These are phyloP conservation scores for Sclerotinia nivalis DNA, from an alignment of 2,329 filamentous ascomycete genomes.

Conservation along the genomic window DNA sequence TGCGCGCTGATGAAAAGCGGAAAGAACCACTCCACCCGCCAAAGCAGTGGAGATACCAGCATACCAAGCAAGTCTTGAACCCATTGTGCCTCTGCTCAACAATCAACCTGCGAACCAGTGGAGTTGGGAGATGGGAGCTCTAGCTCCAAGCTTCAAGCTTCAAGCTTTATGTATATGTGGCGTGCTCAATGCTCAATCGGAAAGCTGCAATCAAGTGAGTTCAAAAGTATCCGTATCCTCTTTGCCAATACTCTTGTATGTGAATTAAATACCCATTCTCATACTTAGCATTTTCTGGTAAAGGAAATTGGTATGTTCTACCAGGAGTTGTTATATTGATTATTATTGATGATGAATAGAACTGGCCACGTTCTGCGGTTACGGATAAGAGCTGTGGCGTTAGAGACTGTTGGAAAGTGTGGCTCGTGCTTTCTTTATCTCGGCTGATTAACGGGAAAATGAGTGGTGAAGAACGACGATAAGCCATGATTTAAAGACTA, in stretches of 20 bases:
- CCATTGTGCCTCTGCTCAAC: conserved; percentile 28
- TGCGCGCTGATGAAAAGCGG: conserved; percentile 89
- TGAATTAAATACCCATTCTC: background rate
- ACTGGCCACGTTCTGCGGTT: conserved; percentile 21
- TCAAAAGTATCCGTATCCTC: conserved; percentile 1
- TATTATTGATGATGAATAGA: conserved; percentile 2
- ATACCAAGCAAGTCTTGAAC: conserved; percentile 49
- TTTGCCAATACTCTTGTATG: background rate
- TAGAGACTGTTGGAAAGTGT: background rate
- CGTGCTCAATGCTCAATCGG: conserved; percentile 1
- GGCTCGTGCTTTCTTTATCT: conserved; percentile 18
- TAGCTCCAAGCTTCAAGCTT: conserved; percentile 9
- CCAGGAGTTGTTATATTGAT: conserved; percentile 2
- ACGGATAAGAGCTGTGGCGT: conserved; percentile 13
- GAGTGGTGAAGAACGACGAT: background rate
- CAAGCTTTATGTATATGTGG: background rate
- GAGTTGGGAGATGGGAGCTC: conserved; percentile 1
- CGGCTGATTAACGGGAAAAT: background rate
- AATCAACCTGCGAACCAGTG: background rate
- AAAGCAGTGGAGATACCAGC: conserved; percentile 72
- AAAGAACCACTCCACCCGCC: conserved; percentile 79
- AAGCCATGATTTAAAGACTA: background rate
- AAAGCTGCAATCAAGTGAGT: background rate
- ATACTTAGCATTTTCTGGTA: background rate
- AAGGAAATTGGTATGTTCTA: background rate